These are phyloP conservation scores for Teunomyces tritomae DNA, from an alignment of 805 yeast species.

Conservation along the genomic window DNA sequence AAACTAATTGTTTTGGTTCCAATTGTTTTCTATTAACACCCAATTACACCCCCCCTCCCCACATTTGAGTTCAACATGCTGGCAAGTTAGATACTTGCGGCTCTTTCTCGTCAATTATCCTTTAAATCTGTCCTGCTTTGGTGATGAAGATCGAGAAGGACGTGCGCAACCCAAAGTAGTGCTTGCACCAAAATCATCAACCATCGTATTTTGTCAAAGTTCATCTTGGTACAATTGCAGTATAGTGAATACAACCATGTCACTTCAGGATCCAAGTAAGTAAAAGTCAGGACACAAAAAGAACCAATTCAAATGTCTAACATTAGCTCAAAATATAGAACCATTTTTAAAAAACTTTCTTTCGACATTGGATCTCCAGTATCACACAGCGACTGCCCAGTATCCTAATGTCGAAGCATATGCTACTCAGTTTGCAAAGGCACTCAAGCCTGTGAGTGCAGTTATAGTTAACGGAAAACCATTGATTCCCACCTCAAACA, in stretches of 20 bases:
- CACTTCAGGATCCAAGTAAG: slow-evolving; percentile 24
- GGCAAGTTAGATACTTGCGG: too few species aligned
- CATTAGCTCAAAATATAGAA: slow-evolving; percentile 36
- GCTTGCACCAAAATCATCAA: background rate
- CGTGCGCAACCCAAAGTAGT: background rate
- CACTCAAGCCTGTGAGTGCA: slow-evolving; percentile 49
- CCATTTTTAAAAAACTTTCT: slow-evolving; percentile 37
- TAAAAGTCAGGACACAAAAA: slow-evolving; percentile 7
- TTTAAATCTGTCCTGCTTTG: too few species aligned
- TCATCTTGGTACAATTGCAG: background rate
- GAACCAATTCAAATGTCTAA: background rate
- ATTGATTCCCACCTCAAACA: slow-evolving; percentile 23
- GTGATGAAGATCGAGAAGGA: too few species aligned
- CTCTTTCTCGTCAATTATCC: too few species aligned
- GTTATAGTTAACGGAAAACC: slow-evolving; percentile 61
- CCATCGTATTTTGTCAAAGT: background rate
- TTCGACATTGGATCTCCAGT: slow-evolving; percentile 35
- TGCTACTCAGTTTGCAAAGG: slow-evolving; percentile 48
- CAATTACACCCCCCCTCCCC: too few species aligned
- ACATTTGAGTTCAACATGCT: too few species aligned
- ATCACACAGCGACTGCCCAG: slow-evolving; percentile 19
- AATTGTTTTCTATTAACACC: too few species aligned
- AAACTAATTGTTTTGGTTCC: too few species aligned
- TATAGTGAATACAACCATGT: background rate
- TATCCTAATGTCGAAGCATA: slow-evolving; percentile 37